Percentiles rank a stretch among this genome's conserved stretches.
Conservation (phyloP, 1,139 yeast genomes). For the Zygosaccharomyces sapae region DNA sequence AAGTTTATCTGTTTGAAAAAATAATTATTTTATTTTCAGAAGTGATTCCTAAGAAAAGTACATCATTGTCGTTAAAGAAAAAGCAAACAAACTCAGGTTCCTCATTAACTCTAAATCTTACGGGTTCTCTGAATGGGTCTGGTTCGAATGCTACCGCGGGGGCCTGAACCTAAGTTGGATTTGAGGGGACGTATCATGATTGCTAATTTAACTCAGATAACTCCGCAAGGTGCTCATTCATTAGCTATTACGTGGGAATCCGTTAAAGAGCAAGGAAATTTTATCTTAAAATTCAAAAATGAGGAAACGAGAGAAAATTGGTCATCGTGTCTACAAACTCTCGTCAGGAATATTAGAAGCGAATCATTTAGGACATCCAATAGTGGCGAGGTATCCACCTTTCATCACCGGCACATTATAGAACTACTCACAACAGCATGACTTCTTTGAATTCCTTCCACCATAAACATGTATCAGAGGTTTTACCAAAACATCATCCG, state of each 20-base stretch:
- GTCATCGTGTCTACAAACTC: conserved; percentile 52
- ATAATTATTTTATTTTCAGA: conserved; percentile 77
- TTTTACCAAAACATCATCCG: conserved; percentile 34
- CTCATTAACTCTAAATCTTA: conserved; percentile 27
- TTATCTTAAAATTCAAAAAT: conserved; percentile 61
- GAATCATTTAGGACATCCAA: conserved; percentile 34
- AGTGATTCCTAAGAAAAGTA: conserved; percentile 39
- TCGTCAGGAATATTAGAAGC: conserved; percentile 39
- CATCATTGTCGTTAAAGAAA: conserved; percentile 33
- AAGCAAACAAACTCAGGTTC: conserved; percentile 29
- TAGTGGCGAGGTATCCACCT: conserved; percentile 27
- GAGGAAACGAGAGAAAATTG: conserved; percentile 71
- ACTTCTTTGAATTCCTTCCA: conserved; percentile 30
- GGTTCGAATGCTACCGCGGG: conserved; percentile 10
- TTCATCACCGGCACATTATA: conserved; percentile 23
- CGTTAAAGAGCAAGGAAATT: conserved; percentile 70
- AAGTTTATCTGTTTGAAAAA: conserved; percentile 82
- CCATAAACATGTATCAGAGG: conserved; percentile 37
- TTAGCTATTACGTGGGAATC: conserved; percentile 74
- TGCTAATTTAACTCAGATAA: conserved; percentile 57
- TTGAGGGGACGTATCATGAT: conserved; percentile 66
- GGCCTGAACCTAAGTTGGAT: conserved; percentile 42
- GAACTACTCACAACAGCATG: conserved; percentile 31
- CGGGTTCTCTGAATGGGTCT: conserved; percentile 16
- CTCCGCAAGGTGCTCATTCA: conserved; percentile 44